phyloP scores from a whole-genome alignment of 176 grass and related monocot species.

The Hsuehochloa calcarea region DNA sequence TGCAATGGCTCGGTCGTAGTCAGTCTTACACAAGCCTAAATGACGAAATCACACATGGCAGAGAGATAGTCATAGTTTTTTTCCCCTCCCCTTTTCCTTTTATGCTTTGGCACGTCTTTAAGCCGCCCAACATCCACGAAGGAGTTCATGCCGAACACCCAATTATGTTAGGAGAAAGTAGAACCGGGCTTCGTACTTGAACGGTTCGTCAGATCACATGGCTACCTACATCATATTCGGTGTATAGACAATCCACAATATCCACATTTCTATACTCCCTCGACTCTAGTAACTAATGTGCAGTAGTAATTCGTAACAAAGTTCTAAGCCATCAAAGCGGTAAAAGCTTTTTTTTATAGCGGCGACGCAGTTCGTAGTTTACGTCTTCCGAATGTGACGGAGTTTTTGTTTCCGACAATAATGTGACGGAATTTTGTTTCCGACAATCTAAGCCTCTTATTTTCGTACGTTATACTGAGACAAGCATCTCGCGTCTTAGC shows the following conservation, averaged over 20 bases:
- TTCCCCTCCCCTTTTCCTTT: neutral
- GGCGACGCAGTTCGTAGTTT: neutral
- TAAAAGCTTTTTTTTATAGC: no score
- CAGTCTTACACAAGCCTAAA: neutral
- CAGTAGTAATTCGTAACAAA: neutral
- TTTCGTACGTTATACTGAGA: no score
- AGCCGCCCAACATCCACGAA: conserved; percentile 3
- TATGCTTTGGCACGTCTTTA: neutral
- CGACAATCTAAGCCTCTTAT: no score
- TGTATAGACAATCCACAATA: neutral
- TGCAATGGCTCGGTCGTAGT: neutral
- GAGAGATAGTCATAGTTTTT: neutral
- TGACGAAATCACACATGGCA: neutral
- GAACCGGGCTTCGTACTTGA: neutral
- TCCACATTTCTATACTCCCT: neutral
- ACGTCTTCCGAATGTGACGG: neutral
- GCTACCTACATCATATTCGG: neutral
- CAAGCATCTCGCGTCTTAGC: neutral
- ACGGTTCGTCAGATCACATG: neutral
- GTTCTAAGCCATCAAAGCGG: neutral
- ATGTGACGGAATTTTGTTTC: neutral
- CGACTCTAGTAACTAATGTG: neutral
- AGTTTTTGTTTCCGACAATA: neutral
- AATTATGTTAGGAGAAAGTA: neutral
- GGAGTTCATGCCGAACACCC: conserved; percentile 24